Conservation (phyloP, 768 basidiomycete genomes). For the Tulasnella sp. region DNA sequence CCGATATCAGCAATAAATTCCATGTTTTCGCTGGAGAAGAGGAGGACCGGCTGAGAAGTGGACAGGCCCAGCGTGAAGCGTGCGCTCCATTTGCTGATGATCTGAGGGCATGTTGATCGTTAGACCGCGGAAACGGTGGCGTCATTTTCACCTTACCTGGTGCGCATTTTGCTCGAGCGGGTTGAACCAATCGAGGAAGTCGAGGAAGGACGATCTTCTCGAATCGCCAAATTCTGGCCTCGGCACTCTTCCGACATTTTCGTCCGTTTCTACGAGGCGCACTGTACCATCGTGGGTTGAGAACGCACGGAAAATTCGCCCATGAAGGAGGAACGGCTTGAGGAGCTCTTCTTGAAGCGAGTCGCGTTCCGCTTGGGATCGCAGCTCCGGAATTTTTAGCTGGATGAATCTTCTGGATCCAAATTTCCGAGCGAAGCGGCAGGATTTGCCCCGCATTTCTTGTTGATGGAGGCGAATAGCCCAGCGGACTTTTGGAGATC, state of each 20-base stretch:
- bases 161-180: slow-evolving; percentile 38
- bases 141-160: slow-evolving; percentile 39
- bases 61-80: slow-evolving; percentile 55
- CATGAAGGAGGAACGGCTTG: slow-evolving; percentile 49
- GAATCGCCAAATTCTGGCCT: slow-evolving; percentile 10
- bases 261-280: slow-evolving; percentile 50
- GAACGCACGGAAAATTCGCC: slow-evolving; percentile 51
- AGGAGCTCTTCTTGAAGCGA: slow-evolving; percentile 37
- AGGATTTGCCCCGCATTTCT: slow-evolving; percentile 45
- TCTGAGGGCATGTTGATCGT: slow-evolving; percentile 31
- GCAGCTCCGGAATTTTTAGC: slow-evolving; percentile 1
- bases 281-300: slow-evolving; percentile 49
- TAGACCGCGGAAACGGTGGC: not conserved
- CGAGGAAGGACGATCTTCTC: slow-evolving; percentile 32
- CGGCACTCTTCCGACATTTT: slow-evolving; percentile 26
- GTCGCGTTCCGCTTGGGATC: slow-evolving; percentile 2
- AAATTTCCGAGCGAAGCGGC: slow-evolving; percentile 50
- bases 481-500: not conserved
- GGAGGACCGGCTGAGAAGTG: slow-evolving; percentile 51
- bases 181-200: slow-evolving; percentile 53
- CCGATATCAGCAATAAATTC: slow-evolving; percentile 42
- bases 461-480: slow-evolving; percentile 43
- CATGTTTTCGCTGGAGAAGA: slow-evolving; percentile 36
- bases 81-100: slow-evolving; percentile 58
- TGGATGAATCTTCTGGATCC: slow-evolving; percentile 52